phyloP scores from a whole-genome alignment of 192 early-diverging fungal species.

The Entomortierella parvispora region DNA sequence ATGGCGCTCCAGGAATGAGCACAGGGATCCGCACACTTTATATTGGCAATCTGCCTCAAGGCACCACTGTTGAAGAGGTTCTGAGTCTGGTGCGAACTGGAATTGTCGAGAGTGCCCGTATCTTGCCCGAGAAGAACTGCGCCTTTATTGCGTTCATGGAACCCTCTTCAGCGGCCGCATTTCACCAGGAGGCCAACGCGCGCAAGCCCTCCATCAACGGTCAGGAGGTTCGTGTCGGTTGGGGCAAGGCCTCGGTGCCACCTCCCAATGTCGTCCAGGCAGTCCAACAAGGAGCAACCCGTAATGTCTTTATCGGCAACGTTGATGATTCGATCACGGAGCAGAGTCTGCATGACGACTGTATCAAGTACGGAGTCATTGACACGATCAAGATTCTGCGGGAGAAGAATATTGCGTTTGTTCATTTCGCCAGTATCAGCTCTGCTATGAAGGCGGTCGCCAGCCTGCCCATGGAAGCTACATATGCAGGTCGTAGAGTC shows the following conservation, averaged over 20 bases:
- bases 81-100: slow-evolving; percentile 79
- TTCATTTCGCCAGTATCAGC: slow-evolving; percentile 77
- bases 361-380: slow-evolving; percentile 75
- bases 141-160: slow-evolving; percentile 87
- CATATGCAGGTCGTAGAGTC: slow-evolving; percentile 69
- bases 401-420: slow-evolving; percentile 87
- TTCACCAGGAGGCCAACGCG: slow-evolving; percentile 64
- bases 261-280: slow-evolving; percentile 66
- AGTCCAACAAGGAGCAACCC: slow-evolving; percentile 69
- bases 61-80: slow-evolving; percentile 68
- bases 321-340: slow-evolving; percentile 72
- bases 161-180: slow-evolving; percentile 65
- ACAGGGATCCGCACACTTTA: slow-evolving; percentile 79
- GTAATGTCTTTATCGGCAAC: slow-evolving; percentile 86
- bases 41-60: slow-evolving; percentile 78
- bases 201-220: slow-evolving; percentile 64
- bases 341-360: slow-evolving; percentile 64
- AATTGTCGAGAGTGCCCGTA: slow-evolving; percentile 72
- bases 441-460: slow-evolving; percentile 81
- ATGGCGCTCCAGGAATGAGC: slow-evolving; percentile 12
- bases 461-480: slow-evolving; percentile 62
- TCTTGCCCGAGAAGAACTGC: slow-evolving; percentile 82
- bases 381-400: slow-evolving; percentile 76
- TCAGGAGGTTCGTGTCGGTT: slow-evolving; percentile 77
- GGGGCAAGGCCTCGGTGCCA: slow-evolving; percentile 73